phyloP scores from a whole-genome alignment of 176 grass and related monocot genomes.

The Avena insularis region DNA sequence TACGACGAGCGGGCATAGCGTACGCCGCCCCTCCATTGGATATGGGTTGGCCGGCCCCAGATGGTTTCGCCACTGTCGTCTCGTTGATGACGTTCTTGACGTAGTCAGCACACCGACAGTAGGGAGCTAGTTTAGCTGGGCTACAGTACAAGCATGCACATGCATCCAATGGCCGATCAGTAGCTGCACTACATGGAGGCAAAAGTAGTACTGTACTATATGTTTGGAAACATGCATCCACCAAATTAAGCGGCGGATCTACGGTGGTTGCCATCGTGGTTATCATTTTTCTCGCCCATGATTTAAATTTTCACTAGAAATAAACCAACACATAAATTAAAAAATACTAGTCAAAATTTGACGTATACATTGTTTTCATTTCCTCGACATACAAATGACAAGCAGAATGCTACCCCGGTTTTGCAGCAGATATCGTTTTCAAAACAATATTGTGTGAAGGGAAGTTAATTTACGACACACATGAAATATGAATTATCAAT shows the following conservation, averaged over 20 bases:
- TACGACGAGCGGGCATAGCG: background rate
- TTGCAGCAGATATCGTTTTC: too few species aligned
- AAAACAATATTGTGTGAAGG: too few species aligned
- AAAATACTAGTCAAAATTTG: too few species aligned
- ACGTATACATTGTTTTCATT: too few species aligned
- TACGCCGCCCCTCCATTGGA: conserved; percentile 15
- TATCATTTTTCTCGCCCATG: too few species aligned
- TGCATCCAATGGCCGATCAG: background rate
- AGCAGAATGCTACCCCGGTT: too few species aligned
- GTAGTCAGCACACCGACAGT: background rate
- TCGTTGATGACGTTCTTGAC: background rate
- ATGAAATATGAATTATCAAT: too few species aligned
- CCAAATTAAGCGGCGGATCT: background rate
- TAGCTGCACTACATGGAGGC: background rate
- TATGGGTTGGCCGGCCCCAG: background rate
- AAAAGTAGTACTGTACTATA: background rate
- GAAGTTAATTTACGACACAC: too few species aligned
- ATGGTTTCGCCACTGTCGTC: background rate
- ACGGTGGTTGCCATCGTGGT: too few species aligned
- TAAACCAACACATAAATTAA: too few species aligned
- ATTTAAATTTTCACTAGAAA: too few species aligned
- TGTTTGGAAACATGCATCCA: background rate
- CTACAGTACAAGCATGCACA: background rate
- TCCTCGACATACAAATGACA: too few species aligned
- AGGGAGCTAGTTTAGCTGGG: background rate